A percentile compares a stretch with the other conserved stretches of the same genome.
Evolutionary conservation across 1,139 yeast species (phyloP).

Genomic region (Sugiyamaella novakii): DNA sequence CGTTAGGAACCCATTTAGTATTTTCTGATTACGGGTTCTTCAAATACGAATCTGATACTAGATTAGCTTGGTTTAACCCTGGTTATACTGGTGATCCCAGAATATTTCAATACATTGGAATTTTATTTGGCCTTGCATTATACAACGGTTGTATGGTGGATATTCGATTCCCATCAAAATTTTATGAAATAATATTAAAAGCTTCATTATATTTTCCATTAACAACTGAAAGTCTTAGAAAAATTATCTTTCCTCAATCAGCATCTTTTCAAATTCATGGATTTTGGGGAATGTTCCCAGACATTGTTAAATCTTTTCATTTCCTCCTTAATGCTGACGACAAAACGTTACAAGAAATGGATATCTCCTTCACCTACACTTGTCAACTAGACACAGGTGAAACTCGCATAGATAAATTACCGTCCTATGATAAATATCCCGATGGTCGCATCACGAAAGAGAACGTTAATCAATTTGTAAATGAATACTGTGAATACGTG

Average conservation of each 20-base stretch:
- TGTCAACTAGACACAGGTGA: slow-evolving; percentile 20
- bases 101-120: slow-evolving; percentile 31
- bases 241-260: neutral
- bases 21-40: slow-evolving; percentile 26
- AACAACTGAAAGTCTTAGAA: slow-evolving; percentile 1
- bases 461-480: slow-evolving; percentile 26
- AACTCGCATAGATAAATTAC: neutral
- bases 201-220: slow-evolving; percentile 18
- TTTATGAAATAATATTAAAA: slow-evolving; percentile 26
- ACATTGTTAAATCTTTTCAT: slow-evolving; percentile 1
- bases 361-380: slow-evolving; percentile 24
- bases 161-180: slow-evolving; percentile 31
- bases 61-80: slow-evolving; percentile 32
- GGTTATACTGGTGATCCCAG: slow-evolving; percentile 26
- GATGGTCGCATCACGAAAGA: slow-evolving; percentile 26
- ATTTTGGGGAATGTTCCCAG: slow-evolving; percentile 9
- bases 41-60: slow-evolving; percentile 24
- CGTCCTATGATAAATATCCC: slow-evolving; percentile 3
- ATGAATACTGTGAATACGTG: slow-evolving; percentile 26
- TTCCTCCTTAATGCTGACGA: neutral
- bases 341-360: slow-evolving; percentile 18
- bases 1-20: slow-evolving; percentile 30
- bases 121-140: slow-evolving; percentile 36
- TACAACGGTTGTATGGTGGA: slow-evolving; percentile 38
- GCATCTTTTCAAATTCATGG: neutral